These are phyloP conservation scores for Silene uniflora DNA, from an alignment of 148 eudicot species.

Conservation along the genomic window DNA sequence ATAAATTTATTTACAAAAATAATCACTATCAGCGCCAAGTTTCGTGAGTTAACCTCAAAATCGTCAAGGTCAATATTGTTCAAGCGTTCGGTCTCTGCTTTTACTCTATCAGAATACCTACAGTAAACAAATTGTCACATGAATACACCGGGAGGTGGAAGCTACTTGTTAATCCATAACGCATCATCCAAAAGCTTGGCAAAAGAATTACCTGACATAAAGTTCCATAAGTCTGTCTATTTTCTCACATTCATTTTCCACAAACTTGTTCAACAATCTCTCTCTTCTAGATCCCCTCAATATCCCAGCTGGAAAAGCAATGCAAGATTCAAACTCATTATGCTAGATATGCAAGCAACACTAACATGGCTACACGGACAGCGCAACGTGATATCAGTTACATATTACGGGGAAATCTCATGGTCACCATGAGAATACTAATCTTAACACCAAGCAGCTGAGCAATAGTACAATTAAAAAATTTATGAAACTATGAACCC, in stretches of 20 bases:
- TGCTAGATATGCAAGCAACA: not conserved
- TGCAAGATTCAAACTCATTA: not conserved
- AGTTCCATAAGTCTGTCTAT: conserved; percentile 97
- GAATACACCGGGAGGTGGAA: not conserved
- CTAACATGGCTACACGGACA: not conserved
- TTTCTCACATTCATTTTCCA: conserved; percentile 94
- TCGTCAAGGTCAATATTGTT: conserved; percentile 82
- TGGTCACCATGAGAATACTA: not conserved
- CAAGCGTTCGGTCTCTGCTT: conserved; percentile 74
- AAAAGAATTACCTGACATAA: conserved; percentile 66
- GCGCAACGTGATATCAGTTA: not conserved
- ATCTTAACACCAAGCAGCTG: not conserved
- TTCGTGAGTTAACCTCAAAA: conserved; percentile 56
- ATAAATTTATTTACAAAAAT: conserved; percentile 11
- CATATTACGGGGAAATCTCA: not conserved
- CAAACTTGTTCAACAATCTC: conserved; percentile 86
- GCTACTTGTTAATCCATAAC: not conserved
- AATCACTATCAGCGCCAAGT: not conserved
- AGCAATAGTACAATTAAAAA: too few species aligned
- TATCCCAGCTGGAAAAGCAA: conserved; percentile 63
- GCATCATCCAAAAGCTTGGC: conserved; percentile 2
- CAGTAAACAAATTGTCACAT: conserved; percentile 14
- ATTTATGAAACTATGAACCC: too few species aligned
- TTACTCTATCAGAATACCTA: conserved; percentile 87
- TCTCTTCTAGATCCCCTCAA: conserved; percentile 96